These are phyloP conservation scores for Backusella morwellensis DNA, from an alignment of 192 early-diverging fungal species.

Conservation along the genomic window DNA sequence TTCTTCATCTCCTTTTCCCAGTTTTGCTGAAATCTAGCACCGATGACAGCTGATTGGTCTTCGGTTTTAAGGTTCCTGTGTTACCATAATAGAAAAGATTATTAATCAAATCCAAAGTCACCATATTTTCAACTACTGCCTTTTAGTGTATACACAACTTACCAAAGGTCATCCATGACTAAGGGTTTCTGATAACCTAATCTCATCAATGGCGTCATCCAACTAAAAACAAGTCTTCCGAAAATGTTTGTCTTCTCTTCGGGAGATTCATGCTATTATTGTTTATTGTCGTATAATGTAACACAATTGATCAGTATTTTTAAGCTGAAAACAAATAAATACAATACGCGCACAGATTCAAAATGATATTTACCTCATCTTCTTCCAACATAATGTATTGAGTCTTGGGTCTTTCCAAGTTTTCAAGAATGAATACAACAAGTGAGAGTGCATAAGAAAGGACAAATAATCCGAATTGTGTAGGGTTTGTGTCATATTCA, in stretches of 20 bases:
- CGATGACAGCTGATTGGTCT: constrained; percentile 58
- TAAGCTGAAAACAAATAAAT: background rate
- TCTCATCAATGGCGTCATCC: constrained; percentile 89
- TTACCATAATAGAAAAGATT: background rate
- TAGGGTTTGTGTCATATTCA: background rate
- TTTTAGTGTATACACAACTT: background rate
- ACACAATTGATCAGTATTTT: background rate
- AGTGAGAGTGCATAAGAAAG: constrained; percentile 35
- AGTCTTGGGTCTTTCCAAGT: constrained; percentile 36
- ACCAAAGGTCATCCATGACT: constrained; percentile 71
- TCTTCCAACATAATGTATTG: constrained; percentile 33
- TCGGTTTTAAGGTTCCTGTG: constrained; percentile 52
- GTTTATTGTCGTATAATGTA: background rate
- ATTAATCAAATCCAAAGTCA: background rate
- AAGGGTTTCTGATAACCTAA: constrained; percentile 76
- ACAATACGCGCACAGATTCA: background rate
- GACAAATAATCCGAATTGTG: constrained; percentile 28
- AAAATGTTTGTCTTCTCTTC: constrained; percentile 88
- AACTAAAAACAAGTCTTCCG: constrained; percentile 78
- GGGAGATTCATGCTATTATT: constrained; percentile 48
- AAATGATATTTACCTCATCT: constrained; percentile 22
- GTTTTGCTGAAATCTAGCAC: constrained; percentile 57
- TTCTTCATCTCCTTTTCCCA: constrained; percentile 76
- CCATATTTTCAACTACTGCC: background rate
- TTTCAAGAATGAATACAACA: constrained; percentile 42